Conservation (phyloP, 352 stramenopile genomes). For the Pythium apleroticum region DNA sequence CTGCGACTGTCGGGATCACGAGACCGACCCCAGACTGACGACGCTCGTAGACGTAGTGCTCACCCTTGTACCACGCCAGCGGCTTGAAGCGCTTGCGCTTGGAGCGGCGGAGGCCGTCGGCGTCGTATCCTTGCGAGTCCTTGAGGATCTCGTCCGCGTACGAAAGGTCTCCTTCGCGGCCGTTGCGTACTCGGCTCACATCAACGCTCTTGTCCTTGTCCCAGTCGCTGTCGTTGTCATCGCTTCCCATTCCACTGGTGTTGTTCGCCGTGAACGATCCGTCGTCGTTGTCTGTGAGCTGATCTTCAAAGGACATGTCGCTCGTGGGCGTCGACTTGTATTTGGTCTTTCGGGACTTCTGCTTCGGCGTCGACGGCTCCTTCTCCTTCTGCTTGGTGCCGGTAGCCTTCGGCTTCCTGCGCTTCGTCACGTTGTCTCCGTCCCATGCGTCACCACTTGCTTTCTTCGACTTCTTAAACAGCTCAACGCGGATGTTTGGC, state of each 20-base stretch:
- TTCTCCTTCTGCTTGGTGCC: constrained; percentile 33
- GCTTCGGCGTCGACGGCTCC: constrained; percentile 13
- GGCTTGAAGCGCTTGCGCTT: constrained; percentile 82
- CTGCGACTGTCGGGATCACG: constrained; percentile 76
- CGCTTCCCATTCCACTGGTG: constrained; percentile 37
- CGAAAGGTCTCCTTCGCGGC: constrained; percentile 30
- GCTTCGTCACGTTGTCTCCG: constrained; percentile 34
- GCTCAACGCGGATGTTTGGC: constrained; percentile 48
- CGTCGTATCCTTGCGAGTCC: constrained; percentile 33
- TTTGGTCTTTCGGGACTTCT: constrained; percentile 45
- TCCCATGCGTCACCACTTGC: constrained; percentile 25
- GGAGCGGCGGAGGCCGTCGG: constrained; percentile 61
- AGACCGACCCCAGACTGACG: constrained; percentile 78
- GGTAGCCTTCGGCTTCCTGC: constrained; percentile 31
- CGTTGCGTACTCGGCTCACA: constrained; percentile 17
- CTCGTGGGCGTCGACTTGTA: constrained; percentile 47
- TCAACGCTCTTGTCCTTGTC: constrained; percentile 29
- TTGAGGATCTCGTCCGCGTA: constrained; percentile 55
- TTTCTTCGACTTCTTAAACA: constrained; percentile 43
- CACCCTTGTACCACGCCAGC: constrained; percentile 87
- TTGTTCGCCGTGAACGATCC: constrained; percentile 51
- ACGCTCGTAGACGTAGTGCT: constrained; percentile 85
- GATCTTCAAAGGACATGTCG: constrained; percentile 46
- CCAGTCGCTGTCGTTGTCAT: constrained; percentile 56
- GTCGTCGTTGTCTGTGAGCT: constrained; percentile 63